Conservation (phyloP, 495 filamentous ascomycete species). For the Paragyromitra xinjiangensis region DNA sequence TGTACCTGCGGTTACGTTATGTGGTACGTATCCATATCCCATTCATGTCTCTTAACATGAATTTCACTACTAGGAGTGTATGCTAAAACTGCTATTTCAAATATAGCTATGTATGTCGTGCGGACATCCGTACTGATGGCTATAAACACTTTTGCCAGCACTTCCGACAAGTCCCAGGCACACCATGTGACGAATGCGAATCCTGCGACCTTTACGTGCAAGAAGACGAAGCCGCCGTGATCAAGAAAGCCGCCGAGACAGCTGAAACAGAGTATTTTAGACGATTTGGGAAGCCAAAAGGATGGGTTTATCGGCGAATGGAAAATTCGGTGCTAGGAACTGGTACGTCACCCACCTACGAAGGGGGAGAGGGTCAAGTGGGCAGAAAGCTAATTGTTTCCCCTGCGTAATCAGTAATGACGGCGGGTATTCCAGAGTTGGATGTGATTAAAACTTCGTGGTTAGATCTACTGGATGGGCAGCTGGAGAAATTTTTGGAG, state of each 20-base stretch:
- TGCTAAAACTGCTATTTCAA: not conserved
- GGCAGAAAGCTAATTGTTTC: not conserved
- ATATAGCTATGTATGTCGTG: conserved; percentile 55
- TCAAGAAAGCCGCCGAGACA: conserved; percentile 75
- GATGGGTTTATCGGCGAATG: conserved; percentile 55
- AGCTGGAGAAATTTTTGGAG: conserved; percentile 29
- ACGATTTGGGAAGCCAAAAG: conserved; percentile 33
- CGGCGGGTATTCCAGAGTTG: conserved; percentile 24
- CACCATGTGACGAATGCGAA: conserved; percentile 77
- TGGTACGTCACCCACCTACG: conserved; percentile 14
- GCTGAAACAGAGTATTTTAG: conserved; percentile 81
- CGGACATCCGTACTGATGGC: conserved; percentile 64
- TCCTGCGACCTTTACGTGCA: conserved; percentile 89
- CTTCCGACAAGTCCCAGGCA: conserved; percentile 79
- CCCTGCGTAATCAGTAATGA: not conserved
- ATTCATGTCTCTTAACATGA: not conserved
- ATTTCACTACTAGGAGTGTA: not conserved
- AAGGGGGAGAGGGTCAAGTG: not conserved
- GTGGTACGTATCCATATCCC: conserved; percentile 84
- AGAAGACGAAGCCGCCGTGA: conserved; percentile 83
- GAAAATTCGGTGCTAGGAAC: conserved; percentile 45
- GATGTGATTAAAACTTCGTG: conserved; percentile 17
- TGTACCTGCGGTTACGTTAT: conserved; percentile 97
- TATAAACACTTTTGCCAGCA: conserved; percentile 96
- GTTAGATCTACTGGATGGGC: conserved; percentile 21